Base-by-base conservation (phyloP, 164 flowering plant genomes). In the Berberis thunbergii region DNA sequence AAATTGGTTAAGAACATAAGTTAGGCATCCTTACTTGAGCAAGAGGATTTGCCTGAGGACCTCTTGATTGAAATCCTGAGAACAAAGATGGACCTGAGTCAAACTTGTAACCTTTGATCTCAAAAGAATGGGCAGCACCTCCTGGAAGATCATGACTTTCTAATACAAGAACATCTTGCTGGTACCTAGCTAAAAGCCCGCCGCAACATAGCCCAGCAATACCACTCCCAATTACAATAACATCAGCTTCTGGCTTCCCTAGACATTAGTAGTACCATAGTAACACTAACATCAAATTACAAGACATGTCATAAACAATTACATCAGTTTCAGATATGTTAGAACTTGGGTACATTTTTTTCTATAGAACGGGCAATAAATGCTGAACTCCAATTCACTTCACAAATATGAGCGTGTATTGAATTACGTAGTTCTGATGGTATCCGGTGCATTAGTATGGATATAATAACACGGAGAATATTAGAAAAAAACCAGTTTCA, bases 81-180 rank as follows among this genome's bases (percentile, higher is more conserved):
- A 94, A 94, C 52, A 94, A 77, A 63, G 98, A 94, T 2, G 98
- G 98, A 1, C 98, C 96, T 6, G 97, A 94, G 59, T 94, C 97
- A 61, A 90, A 94, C 57, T 86, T 84, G 70, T 76, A 94, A 57
- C 82, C 97, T 67, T 86, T 83, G 13, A 90, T 80, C 43, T 88
- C 83, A 72, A 90, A 94, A 2, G 98, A 86, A 63, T 94, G 98
- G 73, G 98, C 96, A 69, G 98, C 97, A 43, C 98, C 98, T 0
- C 98, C 98, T 0, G 98, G 95, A 4, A 61, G 71, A 74, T 94
- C 95, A 79, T 94, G 98, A 70, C 97, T 90, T 67, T 94, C 98
- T 54, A 94, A 67, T 2, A 90, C 89, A 41, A 94, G 69, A 71
- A 90, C 98, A 74, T 94, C 96, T 77, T 87, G 81, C 63, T 70